phyloP scores from a whole-genome alignment of 495 filamentous ascomycete genomes.

The Corynascus novoguineensis region DNA sequence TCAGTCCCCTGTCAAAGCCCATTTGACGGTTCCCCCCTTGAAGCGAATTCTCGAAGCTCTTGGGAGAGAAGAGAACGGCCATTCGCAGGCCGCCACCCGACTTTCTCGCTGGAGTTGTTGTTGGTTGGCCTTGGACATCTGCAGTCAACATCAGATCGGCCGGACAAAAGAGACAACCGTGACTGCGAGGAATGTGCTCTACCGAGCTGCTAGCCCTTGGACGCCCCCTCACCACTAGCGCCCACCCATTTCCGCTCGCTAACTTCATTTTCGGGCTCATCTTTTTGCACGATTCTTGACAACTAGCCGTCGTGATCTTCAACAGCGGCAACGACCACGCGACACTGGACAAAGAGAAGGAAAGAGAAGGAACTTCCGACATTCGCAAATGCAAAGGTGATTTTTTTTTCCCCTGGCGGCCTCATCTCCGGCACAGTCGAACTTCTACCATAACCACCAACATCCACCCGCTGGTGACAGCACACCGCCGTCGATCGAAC shows the following conservation, averaged over 20 bases:
- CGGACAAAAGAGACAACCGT: neutral
- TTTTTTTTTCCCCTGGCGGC: neutral
- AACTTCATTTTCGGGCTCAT: neutral
- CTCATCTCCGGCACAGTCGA: no score
- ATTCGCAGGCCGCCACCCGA: conserved; percentile 10
- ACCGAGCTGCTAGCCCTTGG: neutral
- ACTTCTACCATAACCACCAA: conserved; percentile 17
- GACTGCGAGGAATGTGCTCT: neutral
- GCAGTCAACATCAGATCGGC: neutral
- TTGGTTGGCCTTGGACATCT: neutral
- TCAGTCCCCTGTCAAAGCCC: conserved; percentile 2
- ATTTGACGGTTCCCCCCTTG: conserved; percentile 2
- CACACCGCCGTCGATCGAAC: conserved; percentile 5
- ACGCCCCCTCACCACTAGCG: neutral
- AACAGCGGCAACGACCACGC: neutral
- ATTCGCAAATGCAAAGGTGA: conserved; percentile 8
- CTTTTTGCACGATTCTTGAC: neutral
- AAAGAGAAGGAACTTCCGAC: conserved; percentile 17
- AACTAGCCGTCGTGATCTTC: no score
- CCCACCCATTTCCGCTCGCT: neutral
- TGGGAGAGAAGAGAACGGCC: conserved; percentile 1
- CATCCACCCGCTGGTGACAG: conserved; percentile 5
- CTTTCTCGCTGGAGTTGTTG: neutral
- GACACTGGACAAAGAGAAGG: conserved; percentile 6
- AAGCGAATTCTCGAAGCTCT: conserved; percentile 13